phyloP scores from a whole-genome alignment of 441 rosid genomes.

The Metrosideros polymorpha region DNA sequence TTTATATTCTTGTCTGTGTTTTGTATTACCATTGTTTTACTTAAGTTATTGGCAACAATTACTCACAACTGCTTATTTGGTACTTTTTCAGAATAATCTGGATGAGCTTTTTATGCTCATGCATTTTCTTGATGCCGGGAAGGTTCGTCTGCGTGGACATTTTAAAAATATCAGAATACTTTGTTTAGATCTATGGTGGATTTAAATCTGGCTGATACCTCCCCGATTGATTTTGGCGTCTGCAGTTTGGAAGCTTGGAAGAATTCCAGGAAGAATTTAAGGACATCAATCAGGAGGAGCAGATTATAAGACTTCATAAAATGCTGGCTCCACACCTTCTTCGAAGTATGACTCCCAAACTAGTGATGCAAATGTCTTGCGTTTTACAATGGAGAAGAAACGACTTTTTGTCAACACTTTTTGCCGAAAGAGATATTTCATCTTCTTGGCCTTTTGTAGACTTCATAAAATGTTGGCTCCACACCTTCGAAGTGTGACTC shows the following conservation, averaged over 20 bases:
- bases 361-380: neutral
- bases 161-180: neutral
- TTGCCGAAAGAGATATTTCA: neutral
- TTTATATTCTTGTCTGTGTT: neutral
- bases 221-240: conserved; percentile 1
- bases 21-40: neutral
- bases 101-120: conserved; percentile 99
- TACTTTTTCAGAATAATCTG: conserved; percentile 81
- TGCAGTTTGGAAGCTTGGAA: conserved; percentile 92
- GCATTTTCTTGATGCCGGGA: conserved; percentile 99
- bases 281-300: conserved; percentile 99
- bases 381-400: neutral
- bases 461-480: conserved; percentile 67
- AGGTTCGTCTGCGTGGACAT: conserved; percentile 42
- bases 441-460: neutral
- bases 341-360: conserved; percentile 44
- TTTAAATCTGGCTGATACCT: neutral
- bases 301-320: conserved; percentile 87
- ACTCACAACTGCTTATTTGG: conserved; percentile 16
- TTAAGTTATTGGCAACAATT: neutral
- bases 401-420: neutral
- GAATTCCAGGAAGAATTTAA: conserved; percentile 97
- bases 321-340: conserved; percentile 98
- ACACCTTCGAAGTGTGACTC: conserved; percentile 72
- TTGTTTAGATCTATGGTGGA: conserved; percentile 5